These are phyloP conservation scores for Ganoderma lucidum DNA, from an alignment of 1,284 basidiomycete species.

Conservation along the genomic window DNA sequence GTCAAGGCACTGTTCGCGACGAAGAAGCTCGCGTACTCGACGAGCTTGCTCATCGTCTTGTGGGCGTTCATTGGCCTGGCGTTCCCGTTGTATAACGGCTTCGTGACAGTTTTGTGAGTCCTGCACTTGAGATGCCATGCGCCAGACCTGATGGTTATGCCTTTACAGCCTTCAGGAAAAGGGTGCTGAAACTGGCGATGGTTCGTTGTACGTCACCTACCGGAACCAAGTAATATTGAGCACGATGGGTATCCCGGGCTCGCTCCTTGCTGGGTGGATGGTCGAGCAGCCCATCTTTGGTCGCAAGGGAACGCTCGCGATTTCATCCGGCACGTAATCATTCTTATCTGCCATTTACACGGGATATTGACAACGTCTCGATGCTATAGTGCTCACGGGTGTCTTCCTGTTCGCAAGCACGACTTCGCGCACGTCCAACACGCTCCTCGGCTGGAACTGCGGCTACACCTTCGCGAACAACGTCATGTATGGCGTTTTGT, in stretches of 20 bases:
- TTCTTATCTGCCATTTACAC: neutral
- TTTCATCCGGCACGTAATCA: conserved; percentile 56
- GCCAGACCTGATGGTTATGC: neutral
- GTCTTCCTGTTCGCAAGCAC: conserved; percentile 75
- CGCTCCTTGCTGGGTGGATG: conserved; percentile 64
- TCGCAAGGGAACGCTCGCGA: conserved; percentile 67
- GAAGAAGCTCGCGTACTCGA: conserved; percentile 64
- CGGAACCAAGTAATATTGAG: conserved; percentile 76
- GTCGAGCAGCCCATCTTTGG: conserved; percentile 68
- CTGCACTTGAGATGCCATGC: neutral
- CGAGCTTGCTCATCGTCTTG: conserved; percentile 60
- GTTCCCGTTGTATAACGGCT: conserved; percentile 64
- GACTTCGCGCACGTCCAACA: conserved; percentile 66
- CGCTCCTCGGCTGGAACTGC: conserved; percentile 78
- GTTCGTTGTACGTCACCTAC: conserved; percentile 69
- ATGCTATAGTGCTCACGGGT: conserved; percentile 62
- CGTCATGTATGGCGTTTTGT: conserved; percentile 80
- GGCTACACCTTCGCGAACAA: conserved; percentile 70
- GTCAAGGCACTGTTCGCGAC: conserved; percentile 67
- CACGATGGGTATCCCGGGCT: conserved; percentile 75
- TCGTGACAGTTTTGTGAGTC: conserved; percentile 58
- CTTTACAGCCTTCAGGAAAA: conserved; percentile 57
- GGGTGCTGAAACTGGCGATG: conserved; percentile 70
- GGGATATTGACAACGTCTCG: neutral
- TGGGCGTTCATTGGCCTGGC: conserved; percentile 79